phyloP scores from a whole-genome alignment of 2,329 filamentous ascomycete genomes.

The Onygenales sp. region DNA sequence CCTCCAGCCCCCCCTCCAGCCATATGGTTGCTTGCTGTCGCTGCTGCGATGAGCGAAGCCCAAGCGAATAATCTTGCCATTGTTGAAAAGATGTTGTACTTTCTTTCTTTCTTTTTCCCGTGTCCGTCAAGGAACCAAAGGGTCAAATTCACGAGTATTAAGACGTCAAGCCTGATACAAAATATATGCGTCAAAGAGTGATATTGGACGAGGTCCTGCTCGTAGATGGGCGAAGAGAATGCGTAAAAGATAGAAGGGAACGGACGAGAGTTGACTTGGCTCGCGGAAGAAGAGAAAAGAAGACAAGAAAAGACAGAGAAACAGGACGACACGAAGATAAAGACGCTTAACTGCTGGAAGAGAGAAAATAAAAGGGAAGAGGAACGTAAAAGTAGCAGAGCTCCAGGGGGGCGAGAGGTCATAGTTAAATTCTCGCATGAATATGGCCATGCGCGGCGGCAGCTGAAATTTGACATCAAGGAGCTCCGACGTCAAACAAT shows the following conservation, averaged over 20 bases:
- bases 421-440: slow-evolving; percentile 2
- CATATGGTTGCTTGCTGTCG: slow-evolving; percentile 4
- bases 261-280: background rate
- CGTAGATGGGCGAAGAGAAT: background rate
- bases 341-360: background rate
- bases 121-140: slow-evolving; percentile 16
- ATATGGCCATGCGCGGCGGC: background rate
- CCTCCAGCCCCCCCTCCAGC: background rate
- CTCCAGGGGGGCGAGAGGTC: background rate
- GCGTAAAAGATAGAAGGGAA: background rate
- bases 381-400: background rate
- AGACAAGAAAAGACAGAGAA: slow-evolving; percentile 13
- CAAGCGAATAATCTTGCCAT: slow-evolving; percentile 12
- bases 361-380: background rate
- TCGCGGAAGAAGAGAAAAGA: slow-evolving; percentile 5
- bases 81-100: background rate
- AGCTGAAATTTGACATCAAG: background rate
- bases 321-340: background rate
- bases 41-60: slow-evolving; percentile 8
- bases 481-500: background rate
- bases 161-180: slow-evolving; percentile 3
- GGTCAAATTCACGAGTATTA: slow-evolving; percentile 14
- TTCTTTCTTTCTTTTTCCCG: background rate
- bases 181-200: background rate
- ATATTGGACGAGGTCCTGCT: slow-evolving; percentile 8